Percentiles rank a stretch among this genome's conserved stretches.
These are phyloP conservation scores for Termitomyces sp. DNA, from an alignment of 768 basidiomycete genomes.

Conservation along the genomic window DNA sequence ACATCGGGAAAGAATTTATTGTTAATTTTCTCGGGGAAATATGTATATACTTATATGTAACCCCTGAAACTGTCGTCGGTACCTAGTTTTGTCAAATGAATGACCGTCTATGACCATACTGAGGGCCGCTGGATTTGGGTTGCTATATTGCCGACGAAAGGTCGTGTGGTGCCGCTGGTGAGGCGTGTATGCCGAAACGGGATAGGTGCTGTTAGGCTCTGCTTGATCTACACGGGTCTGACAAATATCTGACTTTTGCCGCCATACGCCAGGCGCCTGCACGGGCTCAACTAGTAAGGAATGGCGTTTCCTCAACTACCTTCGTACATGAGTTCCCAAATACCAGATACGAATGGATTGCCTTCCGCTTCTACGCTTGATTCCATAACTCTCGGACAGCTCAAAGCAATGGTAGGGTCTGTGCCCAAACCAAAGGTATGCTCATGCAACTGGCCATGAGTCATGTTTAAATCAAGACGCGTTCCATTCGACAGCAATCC, in stretches of 20 bases:
- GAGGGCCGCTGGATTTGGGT: background rate
- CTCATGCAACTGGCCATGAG: conserved; percentile 3
- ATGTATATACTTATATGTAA: too few relatives aligned
- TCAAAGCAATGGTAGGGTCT: conserved; percentile 67
- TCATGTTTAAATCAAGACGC: conserved; percentile 3
- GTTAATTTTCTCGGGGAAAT: background rate
- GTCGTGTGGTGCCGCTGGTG: too few relatives aligned
- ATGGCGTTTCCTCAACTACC: conserved; percentile 27
- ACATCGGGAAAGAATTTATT: background rate
- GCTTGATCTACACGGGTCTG: background rate
- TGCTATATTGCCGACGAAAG: too few relatives aligned
- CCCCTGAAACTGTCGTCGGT: background rate
- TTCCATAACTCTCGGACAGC: conserved; percentile 79
- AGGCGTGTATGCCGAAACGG: background rate
- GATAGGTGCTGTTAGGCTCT: background rate
- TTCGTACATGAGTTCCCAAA: conserved; percentile 23
- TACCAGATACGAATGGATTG: conserved; percentile 21
- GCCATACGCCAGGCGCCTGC: too few relatives aligned
- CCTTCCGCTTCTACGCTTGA: conserved; percentile 43
- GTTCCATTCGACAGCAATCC: conserved; percentile 55
- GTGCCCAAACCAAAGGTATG: conserved; percentile 74
- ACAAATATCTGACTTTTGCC: background rate
- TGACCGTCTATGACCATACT: background rate
- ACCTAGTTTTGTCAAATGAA: background rate
- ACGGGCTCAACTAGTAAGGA: background rate